Conservation (phyloP, 108 stramenopile species). For the Cyclotella cryptica region DNA sequence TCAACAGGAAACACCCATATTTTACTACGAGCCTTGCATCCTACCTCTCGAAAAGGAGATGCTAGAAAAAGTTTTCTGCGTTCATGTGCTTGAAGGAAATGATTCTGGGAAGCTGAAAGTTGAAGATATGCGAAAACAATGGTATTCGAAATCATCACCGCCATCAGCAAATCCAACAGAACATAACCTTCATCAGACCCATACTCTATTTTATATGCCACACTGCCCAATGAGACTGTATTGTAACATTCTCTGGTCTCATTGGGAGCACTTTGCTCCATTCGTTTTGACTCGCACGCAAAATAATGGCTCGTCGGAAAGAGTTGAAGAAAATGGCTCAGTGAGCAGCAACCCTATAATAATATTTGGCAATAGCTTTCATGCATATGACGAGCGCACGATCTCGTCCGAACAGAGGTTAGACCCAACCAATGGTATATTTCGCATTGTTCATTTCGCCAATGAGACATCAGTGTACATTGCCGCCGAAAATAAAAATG, state of each 20-base stretch:
- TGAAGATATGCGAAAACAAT: conserved; percentile 25
- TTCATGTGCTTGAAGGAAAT: conserved; percentile 42
- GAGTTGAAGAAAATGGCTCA: background rate
- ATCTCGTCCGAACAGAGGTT: conserved; percentile 33
- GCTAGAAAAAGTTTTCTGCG: conserved; percentile 36
- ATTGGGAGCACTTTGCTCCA: conserved; percentile 44
- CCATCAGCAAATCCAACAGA: background rate
- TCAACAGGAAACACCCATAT: conserved; percentile 40
- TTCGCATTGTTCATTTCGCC: conserved; percentile 37
- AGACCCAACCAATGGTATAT: conserved; percentile 56
- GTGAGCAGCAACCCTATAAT: conserved; percentile 16
- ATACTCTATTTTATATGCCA: conserved; percentile 52
- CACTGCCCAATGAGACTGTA: conserved; percentile 63
- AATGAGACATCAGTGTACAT: conserved; percentile 33
- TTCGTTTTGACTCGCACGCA: background rate
- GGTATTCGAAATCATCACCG: conserved; percentile 2
- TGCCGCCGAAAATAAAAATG: conserved; percentile 8
- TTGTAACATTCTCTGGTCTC: conserved; percentile 57
- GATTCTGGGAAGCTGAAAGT: conserved; percentile 46
- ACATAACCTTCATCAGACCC: background rate
- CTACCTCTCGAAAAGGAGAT: conserved; percentile 36
- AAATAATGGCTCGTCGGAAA: background rate
- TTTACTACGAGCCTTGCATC: conserved; percentile 58
- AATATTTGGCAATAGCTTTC: conserved; percentile 57
- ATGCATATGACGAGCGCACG: conserved; percentile 45